Base-by-base conservation (phyloP, 2,329 filamentous ascomycete genomes). In the Zymoseptoria brevis region DNA sequence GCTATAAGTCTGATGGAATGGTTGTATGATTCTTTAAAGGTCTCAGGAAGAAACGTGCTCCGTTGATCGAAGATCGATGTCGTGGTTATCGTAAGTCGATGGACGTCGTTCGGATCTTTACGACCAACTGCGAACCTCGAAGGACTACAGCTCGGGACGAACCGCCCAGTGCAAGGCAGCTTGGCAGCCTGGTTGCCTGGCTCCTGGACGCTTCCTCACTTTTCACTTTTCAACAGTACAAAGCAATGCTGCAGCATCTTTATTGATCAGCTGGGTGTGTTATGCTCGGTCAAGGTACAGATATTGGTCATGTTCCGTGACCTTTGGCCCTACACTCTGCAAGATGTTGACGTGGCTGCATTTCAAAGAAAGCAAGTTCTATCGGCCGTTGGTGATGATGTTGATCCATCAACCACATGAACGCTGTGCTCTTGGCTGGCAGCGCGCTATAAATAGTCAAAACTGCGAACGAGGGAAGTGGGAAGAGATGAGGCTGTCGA, bases 21-120 rank as follows among this genome's bases (percentile, higher is more conserved):
- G 50, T 52, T 56, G 53, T 19, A 41, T 54, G 56, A 13, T 45
- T 22, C 53, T 16, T 4, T 45, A 2, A 5, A n/a, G 11, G 16
- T n/a, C 35, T 45, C 35, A 49, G n/a, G 50, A 55, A 19, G 45
- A 56, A 41, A 13, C 30, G 55, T 41, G 11, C 50, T 52, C 45
- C 22, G 55, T 21, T 30, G 49, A 30, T 55, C 21, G 56, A 41
- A 57, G 52, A 55, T 57, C 57, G 57, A 56, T 60, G 60, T 60
- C 51, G 57, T 9, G 19, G 53, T 45, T 45, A 11, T 45, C 35
- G 35, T 16, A n/a, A 45, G 35, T 45, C 35, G 13, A 41, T 41
- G 35, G 35, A 24, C 22, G 22, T 24, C 22, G 22, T 24, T 24
- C 22, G 22, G 22, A 45, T 45, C 35, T n/a, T 45, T 45, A 45